Conservation (phyloP, 208 protist species). For the Angomonas deanei region DNA sequence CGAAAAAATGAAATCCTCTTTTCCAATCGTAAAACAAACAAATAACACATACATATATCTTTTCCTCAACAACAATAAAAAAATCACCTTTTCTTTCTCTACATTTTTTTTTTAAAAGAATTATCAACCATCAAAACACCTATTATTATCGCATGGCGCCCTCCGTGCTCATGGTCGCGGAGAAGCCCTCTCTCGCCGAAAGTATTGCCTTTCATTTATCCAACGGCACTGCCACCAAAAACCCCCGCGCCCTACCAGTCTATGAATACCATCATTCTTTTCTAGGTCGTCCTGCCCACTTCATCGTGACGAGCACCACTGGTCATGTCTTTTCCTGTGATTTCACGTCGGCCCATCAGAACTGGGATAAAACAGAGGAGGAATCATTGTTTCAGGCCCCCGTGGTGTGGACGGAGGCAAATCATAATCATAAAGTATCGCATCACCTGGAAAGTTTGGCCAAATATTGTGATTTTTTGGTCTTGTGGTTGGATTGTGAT, state of each 20-base stretch:
- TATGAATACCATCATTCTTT: conserved; percentile 85
- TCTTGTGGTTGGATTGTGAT: conserved; percentile 96
- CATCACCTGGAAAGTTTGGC: conserved; percentile 75
- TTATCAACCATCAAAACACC: too few relatives aligned
- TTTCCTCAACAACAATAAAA: conserved; percentile 7
- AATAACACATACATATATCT: neutral
- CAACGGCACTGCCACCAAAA: conserved; percentile 59
- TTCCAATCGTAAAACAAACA: too few relatives aligned
- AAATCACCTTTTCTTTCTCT: conserved; percentile 4
- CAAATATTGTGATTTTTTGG: conserved; percentile 80
- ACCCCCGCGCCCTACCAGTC: conserved; percentile 70
- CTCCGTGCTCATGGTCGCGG: conserved; percentile 90
- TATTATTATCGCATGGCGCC: conserved; percentile 27
- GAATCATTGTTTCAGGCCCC: conserved; percentile 80
- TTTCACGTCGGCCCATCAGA: conserved; percentile 86
- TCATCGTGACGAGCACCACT: conserved; percentile 87
- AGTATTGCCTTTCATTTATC: conserved; percentile 85
- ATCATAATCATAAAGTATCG: conserved; percentile 45
- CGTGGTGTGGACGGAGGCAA: conserved; percentile 78
- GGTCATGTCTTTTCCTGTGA: conserved; percentile 91
- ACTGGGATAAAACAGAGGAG: conserved; percentile 84
- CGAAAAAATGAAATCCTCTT: neutral
- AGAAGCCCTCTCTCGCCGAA: conserved; percentile 92
- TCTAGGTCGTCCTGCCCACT: conserved; percentile 44
- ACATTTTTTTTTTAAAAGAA: neutral